Evolutionary conservation across 805 yeast genomes (phyloP), one percentile per base, ranked within the genome.

Genomic region (Myxozyma neotropica): DNA sequence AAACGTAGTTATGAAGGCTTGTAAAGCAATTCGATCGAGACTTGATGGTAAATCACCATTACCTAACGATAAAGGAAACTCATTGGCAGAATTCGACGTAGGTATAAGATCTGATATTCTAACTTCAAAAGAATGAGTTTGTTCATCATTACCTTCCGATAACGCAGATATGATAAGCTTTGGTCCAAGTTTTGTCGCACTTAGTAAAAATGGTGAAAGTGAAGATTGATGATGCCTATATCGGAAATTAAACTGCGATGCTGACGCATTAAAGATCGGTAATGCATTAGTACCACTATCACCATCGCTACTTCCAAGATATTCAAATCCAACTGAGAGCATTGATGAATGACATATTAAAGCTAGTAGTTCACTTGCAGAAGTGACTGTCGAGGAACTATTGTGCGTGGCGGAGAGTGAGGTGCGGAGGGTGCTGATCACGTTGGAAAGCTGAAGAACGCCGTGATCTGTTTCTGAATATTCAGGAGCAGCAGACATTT

Each of bases 301-400:
- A n/a, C n/a, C n/a, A 12, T 51, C 55, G 13, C 40, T 49, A n/a
- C 26, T 21, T 4, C 61, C 61, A 6, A 53, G 39, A 40, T 57
- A 57, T 36, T 43, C 49, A 39, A 61, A 61, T 15, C 65, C 65
- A 12, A 51, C 60, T 3, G 60, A 47, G 10, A 61, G 54, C 63
- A 61, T 53, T 6, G 55, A 40, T 2, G 57, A 47, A 40, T 61
- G 63, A 24, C 54, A 43, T 12, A 55, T 27, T 39, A 59, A 13
- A 12, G 63, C 59, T 12, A 59, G 35, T 19, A 44, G 21, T 35
- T 55, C 60, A 40, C 39, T 46, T 10, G 57, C 35, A 2, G 59
- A 58, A 4, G 31, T n/a, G 43, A 56, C 36, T 27, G 45, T 21
- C 23, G 35, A 19, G 12, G 38, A 13, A 19, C n/a, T 17, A 13